A percentile compares a stretch with the other conserved stretches of the same genome.
phyloP scores from a whole-genome alignment of 2,329 filamentous ascomycete genomes.

The Gnomoniopsis smithogilvyi region DNA sequence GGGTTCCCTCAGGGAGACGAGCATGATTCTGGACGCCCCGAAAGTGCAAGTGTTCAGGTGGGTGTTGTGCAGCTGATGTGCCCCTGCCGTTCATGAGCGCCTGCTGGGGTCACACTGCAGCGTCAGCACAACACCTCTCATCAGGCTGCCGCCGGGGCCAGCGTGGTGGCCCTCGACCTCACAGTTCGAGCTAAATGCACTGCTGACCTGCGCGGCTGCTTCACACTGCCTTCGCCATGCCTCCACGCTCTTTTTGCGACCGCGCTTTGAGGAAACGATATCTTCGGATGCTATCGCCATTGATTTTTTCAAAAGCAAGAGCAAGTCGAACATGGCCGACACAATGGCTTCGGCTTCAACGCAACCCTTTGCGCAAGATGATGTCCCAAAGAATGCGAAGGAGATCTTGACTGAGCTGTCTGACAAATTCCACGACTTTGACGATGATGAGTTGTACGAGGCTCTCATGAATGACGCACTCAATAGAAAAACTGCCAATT shows the following conservation, averaged over 20 bases:
- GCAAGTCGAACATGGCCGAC: slow-evolving; percentile 12
- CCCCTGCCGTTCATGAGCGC: too few relatives aligned
- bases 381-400: slow-evolving; percentile 5
- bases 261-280: too few relatives aligned
- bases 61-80: neutral
- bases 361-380: neutral
- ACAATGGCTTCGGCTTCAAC: slow-evolving; percentile 1
- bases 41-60: neutral
- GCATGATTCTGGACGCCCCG: too few relatives aligned
- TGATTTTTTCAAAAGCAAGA: neutral
- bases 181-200: too few relatives aligned
- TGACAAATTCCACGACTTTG: slow-evolving; percentile 49
- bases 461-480: slow-evolving; percentile 38
- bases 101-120: too few relatives aligned
- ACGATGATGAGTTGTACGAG: slow-evolving; percentile 44
- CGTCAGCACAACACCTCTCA: too few relatives aligned
- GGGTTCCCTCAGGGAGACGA: too few relatives aligned
- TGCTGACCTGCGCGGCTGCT: too few relatives aligned
- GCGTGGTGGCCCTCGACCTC: too few relatives aligned
- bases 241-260: too few relatives aligned
- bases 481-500: slow-evolving; percentile 47
- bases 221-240: too few relatives aligned
- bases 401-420: slow-evolving; percentile 8
- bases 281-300: neutral
- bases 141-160: too few relatives aligned